These are phyloP conservation scores for Penicillium sp. DNA, from an alignment of 2,329 filamentous ascomycete genomes.

Conservation along the genomic window DNA sequence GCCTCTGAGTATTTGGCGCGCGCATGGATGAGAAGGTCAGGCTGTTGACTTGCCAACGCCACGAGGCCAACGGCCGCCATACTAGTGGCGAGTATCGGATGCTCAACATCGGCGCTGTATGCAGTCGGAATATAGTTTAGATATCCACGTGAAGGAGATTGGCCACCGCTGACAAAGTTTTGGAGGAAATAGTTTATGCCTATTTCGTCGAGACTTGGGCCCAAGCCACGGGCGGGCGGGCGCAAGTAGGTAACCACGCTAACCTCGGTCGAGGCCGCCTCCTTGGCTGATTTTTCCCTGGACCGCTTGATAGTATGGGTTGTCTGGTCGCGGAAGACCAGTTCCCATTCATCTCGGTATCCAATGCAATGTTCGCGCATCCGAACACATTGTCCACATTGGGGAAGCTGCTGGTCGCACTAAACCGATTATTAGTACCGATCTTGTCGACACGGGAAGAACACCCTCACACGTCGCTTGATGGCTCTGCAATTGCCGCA, in stretches of 20 bases:
- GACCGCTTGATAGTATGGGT: constrained; percentile 24
- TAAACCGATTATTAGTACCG: constrained; percentile 6
- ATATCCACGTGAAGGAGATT: constrained; percentile 21
- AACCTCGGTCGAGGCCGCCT: neutral
- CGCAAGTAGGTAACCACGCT: neutral
- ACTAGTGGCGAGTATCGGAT: constrained; percentile 22
- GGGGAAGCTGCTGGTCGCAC: constrained; percentile 26
- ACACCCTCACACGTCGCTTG: constrained; percentile 15
- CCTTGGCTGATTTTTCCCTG: neutral
- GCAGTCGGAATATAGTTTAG: constrained; percentile 26
- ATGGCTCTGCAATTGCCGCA: constrained; percentile 3
- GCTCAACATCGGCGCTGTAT: constrained; percentile 15
- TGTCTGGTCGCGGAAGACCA: constrained; percentile 34
- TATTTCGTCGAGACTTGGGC: constrained; percentile 21
- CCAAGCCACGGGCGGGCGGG: neutral
- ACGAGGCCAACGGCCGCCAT: constrained; percentile 32
- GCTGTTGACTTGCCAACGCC: constrained; percentile 24
- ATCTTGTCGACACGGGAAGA: too few species aligned
- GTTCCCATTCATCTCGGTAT: constrained; percentile 36
- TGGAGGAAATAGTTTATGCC: constrained; percentile 31
- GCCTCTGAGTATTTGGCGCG: constrained; percentile 29
- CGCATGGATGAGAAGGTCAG: constrained; percentile 21
- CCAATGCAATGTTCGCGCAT: constrained; percentile 27
- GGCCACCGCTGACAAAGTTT: constrained; percentile 20
- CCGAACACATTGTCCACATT: constrained; percentile 31